phyloP scores from a whole-genome alignment of 78 protist species.

The Tieghemostelium lacteum region DNA sequence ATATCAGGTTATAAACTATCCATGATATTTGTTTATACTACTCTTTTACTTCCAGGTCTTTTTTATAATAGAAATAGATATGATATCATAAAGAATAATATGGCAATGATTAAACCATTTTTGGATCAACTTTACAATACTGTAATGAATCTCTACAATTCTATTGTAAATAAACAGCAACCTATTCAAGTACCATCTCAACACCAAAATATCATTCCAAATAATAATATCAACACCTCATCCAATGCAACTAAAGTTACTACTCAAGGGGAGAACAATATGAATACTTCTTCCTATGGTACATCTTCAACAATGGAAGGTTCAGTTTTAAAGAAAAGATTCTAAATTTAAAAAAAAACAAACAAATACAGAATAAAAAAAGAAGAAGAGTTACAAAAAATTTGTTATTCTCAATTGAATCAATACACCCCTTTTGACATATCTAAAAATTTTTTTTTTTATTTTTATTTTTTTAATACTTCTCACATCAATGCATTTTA shows the following conservation, averaged over 20 bases:
- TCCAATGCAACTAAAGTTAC: not conserved
- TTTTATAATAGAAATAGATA: not conserved
- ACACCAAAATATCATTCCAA: not conserved
- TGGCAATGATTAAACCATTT: not conserved
- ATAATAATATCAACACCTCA: not conserved
- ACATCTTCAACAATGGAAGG: not conserved
- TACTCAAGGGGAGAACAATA: not conserved
- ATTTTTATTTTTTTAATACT: no score
- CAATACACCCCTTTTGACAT: no score
- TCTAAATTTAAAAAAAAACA: not conserved
- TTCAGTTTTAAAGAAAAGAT: not conserved
- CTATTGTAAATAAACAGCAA: not conserved
- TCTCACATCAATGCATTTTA: no score
- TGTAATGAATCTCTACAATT: not conserved
- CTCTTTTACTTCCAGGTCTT: slow-evolving; percentile 21
- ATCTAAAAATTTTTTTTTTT: no score
- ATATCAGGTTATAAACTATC: slow-evolving; percentile 55
- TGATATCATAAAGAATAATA: not conserved
- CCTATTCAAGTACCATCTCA: not conserved
- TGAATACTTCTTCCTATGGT: not conserved
- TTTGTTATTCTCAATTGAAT: no score
- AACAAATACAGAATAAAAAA: not conserved
- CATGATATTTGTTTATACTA: not conserved
- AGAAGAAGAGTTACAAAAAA: no score
- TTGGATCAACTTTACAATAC: not conserved